phyloP scores from a whole-genome alignment of 2,329 filamentous ascomycete species.

The Dryadomyces quercivorus region DNA sequence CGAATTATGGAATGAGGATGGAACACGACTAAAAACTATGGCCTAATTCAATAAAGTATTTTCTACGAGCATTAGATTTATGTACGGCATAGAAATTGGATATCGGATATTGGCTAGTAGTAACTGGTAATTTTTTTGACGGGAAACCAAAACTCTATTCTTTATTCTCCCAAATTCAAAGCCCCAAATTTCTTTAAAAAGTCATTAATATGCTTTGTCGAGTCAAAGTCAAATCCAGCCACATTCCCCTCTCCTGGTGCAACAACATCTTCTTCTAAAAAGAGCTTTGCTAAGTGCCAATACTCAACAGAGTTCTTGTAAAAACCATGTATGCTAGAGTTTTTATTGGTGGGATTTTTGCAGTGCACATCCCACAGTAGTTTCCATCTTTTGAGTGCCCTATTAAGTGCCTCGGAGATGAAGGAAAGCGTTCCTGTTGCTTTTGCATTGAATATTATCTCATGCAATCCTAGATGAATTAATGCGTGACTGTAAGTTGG shows the following conservation, averaged over 20 bases:
- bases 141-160: too few species aligned
- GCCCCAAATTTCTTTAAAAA: neutral
- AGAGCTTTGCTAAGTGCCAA: neutral
- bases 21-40: too few species aligned
- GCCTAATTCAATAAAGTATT: too few species aligned
- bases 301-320: neutral
- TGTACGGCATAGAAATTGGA: too few species aligned
- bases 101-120: too few species aligned
- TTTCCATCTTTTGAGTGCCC: neutral
- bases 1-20: too few species aligned
- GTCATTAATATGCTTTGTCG: neutral
- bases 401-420: neutral
- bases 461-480: neutral
- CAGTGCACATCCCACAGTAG: neutral
- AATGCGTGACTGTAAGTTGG: neutral
- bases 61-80: too few species aligned
- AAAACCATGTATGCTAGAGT: neutral
- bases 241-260: too few species aligned
- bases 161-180: too few species aligned
- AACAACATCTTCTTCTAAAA: neutral
- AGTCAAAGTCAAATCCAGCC: neutral
- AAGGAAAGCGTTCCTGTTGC: neutral
- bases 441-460: neutral
- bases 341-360: neutral
- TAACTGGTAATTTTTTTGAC: too few species aligned